Conservation (phyloP, 176 grass and related monocot genomes). For the Thalia dealbata region DNA sequence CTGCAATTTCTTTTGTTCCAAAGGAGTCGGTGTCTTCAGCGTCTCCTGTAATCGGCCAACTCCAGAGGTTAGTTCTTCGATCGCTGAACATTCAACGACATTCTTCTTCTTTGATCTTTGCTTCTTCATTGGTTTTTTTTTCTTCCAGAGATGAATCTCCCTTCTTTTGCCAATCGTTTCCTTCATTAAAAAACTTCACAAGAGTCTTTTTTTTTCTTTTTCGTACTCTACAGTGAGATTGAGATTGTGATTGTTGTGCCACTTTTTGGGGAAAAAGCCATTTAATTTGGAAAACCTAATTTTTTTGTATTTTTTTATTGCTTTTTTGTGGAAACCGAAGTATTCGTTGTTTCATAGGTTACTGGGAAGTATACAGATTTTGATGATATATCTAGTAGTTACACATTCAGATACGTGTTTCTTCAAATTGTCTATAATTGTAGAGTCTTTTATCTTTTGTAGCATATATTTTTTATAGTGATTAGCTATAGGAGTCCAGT, state of each 20-base stretch:
- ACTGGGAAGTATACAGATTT: too few species aligned
- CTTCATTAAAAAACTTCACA: too few species aligned
- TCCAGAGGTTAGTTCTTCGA: neutral
- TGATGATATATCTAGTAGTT: too few species aligned
- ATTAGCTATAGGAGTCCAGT: neutral
- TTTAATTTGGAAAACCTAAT: too few species aligned
- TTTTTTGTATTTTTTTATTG: too few species aligned
- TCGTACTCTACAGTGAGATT: too few species aligned
- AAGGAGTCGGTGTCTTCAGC: neutral
- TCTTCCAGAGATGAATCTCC: neutral
- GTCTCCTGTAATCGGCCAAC: neutral
- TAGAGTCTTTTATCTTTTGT: neutral
- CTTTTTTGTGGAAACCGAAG: too few species aligned
- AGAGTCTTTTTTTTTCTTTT: too few species aligned
- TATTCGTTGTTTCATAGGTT: too few species aligned
- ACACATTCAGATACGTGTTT: neutral
- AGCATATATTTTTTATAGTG: neutral
- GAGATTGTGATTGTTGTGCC: too few species aligned
- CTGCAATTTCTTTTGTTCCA: neutral
- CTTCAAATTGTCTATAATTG: neutral
- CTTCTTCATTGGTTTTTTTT: neutral
- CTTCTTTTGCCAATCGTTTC: neutral
- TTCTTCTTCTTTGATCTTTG: conserved; percentile 1
- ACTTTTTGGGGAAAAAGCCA: too few species aligned
- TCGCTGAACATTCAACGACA: neutral